Base-by-base conservation (phyloP, 345 rosid species). In the Eucalyptus albens region DNA sequence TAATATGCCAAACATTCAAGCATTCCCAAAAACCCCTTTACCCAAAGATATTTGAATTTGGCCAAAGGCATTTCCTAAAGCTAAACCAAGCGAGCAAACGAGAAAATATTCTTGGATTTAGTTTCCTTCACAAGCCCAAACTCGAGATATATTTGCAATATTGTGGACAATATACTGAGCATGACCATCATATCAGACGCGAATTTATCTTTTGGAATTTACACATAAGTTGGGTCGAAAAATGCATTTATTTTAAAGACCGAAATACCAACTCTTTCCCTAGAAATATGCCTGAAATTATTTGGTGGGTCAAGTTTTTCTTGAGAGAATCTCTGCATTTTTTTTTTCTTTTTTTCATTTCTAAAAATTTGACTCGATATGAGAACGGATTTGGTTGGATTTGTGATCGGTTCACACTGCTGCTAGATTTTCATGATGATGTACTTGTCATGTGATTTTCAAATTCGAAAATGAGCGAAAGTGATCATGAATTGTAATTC, bases 51-150 rank as follows among this genome's bases (percentile, higher is more conserved):
- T 50, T 50, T 6, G 53, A 2, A 15, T 50, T 50, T 50, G 1
- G 19, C 19, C 19, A 15, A 50, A 50, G 19, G 19, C 19, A 50
- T 50, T 50, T 50, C 7, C 1, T 0, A 50, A 50, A 6, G 19
- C 53, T 3, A 0, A 50, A 50, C 7, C 53, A 15, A 50, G 0
- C 1, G 53, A 0, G 7, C 53, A 9, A 69, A 33, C 4, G 4
- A 69, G 4, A 2, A 69, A 33, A 69, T 33, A 17, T 19, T 5
- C 17, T 69, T 77, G 27, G 47, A 21, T 77, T 37, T 40, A 77
- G 47, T 40, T 77, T 77, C 29, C 29, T 19, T 77, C 2, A 21
- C 29, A 3, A 22, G 15, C 29, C 13, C 83, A 77, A 77, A 21
- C 12, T 77, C 29, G 1, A 21, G 22, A 77, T 5, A 21, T 37